Evolutionary conservation across 148 eudicot genomes (phyloP).

Genomic region (Rhododendron mucronatum): DNA sequence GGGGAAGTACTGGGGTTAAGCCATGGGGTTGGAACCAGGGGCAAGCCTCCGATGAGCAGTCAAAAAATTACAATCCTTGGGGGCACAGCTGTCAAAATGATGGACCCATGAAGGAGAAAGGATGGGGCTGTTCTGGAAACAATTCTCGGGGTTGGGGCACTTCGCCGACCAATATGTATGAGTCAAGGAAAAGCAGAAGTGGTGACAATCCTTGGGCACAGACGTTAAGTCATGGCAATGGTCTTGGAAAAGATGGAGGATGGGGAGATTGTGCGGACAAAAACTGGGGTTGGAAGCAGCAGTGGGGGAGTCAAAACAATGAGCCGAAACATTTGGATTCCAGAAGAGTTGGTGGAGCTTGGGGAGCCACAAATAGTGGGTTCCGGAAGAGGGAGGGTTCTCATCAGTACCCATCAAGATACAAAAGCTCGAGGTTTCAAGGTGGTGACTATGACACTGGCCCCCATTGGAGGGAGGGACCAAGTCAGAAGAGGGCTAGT

Average conservation of each 20-base stretch:
- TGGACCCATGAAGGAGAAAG: constrained; percentile 13
- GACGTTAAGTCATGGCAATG: constrained; percentile 8
- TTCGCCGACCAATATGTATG: not conserved
- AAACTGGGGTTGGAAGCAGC: constrained; percentile 31
- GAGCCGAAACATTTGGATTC: constrained; percentile 16
- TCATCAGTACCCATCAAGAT: constrained; percentile 30
- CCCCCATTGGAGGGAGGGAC: constrained; percentile 31
- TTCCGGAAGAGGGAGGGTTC: constrained; percentile 54
- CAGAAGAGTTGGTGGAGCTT: constrained; percentile 23
- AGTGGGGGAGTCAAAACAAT: constrained; percentile 20
- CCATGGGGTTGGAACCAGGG: constrained; percentile 22
- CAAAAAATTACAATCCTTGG: constrained; percentile 18
- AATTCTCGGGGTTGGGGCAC: constrained; percentile 27
- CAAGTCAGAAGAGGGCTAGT: constrained; percentile 34
- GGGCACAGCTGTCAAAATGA: constrained; percentile 13
- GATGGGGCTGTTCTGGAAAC: constrained; percentile 21
- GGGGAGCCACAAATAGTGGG: constrained; percentile 25
- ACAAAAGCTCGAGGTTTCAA: constrained; percentile 40
- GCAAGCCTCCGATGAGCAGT: not conserved
- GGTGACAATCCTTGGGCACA: constrained; percentile 7
- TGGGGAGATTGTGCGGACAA: constrained; percentile 10
- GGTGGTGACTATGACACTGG: constrained; percentile 27
- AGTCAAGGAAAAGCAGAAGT: constrained; percentile 10
- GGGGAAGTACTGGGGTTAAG: constrained; percentile 30
- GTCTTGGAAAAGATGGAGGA: constrained; percentile 18